Conservation (phyloP, 306 rosid genomes). For the Morella rubra region DNA sequence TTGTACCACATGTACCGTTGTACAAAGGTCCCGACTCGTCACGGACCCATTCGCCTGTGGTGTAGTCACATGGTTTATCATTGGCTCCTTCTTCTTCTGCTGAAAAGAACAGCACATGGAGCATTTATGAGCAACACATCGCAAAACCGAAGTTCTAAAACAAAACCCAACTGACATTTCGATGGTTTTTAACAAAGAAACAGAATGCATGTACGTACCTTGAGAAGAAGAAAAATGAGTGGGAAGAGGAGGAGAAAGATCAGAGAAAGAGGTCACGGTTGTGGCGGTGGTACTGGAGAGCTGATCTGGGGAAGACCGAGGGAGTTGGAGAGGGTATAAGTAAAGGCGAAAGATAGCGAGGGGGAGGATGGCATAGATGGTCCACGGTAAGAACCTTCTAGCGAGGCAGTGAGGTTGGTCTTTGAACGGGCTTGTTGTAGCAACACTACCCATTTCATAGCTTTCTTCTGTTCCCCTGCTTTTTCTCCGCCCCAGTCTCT, state of each 20-base stretch:
- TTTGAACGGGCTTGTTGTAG: constrained; percentile 43
- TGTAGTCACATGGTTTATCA: constrained; percentile 62
- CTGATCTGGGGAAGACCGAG: constrained; percentile 34
- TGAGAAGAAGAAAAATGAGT: constrained; percentile 24
- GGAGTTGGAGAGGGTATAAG: constrained; percentile 52
- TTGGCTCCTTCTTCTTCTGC: constrained; percentile 47
- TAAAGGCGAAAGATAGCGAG: constrained; percentile 61
- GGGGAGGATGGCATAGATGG: constrained; percentile 62
- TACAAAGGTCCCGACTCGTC: constrained; percentile 67
- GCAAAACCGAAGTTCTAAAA: constrained; percentile 22
- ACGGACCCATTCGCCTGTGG: constrained; percentile 66
- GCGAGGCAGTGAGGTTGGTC: constrained; percentile 34
- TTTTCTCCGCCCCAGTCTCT: neutral
- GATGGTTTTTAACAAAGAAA: constrained; percentile 13
- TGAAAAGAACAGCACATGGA: constrained; percentile 17
- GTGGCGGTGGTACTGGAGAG: constrained; percentile 32
- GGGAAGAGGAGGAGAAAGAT: constrained; percentile 24
- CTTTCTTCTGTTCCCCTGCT: constrained; percentile 4
- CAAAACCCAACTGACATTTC: constrained; percentile 9
- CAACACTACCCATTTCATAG: constrained; percentile 37
- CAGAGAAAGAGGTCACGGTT: constrained; percentile 29
- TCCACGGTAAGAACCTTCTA: constrained; percentile 55
- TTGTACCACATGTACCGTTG: constrained; percentile 76
- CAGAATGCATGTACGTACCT: constrained; percentile 25
- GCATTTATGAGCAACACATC: constrained; percentile 7